Evolutionary conservation across 495 filamentous ascomycete genomes (phyloP), one percentile per base, ranked within the genome.

Genomic region (Aspergillus hancockii): DNA sequence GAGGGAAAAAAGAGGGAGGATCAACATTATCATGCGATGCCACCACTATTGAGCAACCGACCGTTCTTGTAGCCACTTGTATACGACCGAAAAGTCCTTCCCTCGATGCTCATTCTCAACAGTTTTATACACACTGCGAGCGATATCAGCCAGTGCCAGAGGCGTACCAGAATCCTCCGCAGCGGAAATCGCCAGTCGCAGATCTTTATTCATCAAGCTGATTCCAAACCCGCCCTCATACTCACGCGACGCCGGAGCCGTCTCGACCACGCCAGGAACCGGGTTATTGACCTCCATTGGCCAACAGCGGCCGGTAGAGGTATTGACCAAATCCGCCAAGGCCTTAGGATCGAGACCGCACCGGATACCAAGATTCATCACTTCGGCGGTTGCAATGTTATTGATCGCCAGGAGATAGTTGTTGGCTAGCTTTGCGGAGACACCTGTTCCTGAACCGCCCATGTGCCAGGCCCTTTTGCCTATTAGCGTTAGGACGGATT

Each of bases 261-360:
- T 81, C 41, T 87, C 83, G 9, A 90, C 79, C 0, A 93, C 90
- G n/a, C 90, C 91, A 41, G 90, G 89, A 10, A 96, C 90, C 1
- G 93, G 93, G 66, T 97, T 97, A 69, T 97, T 97, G 47, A 93
- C 73, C 69, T 96, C 93, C 58, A 86, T 91, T 8, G 91, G 90
- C 93, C 93, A 97, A 79, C 91, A 96, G 52, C 82, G 85, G 36
- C 93, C 93, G 1, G 90, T 95, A 49, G 88, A 90, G 19, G 87
- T 83, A 68, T 94, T 96, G 71, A 96, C 89, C 72, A 97, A 79
- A 40, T 85, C 82, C 1, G 89, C 90, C 14, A 97, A 75, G 1
- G 85, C 84, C 65, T 89, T 88, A 12, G 90, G 86, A 55, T 96
- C 89, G 10, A 97, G 81, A 1, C 93, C 93, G 81, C 88, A 90